A percentile compares a stretch with the other conserved stretches of the same genome.
Conservation (phyloP, 2,329 filamentous ascomycete genomes). For the Aspergillus sclerotialis region DNA sequence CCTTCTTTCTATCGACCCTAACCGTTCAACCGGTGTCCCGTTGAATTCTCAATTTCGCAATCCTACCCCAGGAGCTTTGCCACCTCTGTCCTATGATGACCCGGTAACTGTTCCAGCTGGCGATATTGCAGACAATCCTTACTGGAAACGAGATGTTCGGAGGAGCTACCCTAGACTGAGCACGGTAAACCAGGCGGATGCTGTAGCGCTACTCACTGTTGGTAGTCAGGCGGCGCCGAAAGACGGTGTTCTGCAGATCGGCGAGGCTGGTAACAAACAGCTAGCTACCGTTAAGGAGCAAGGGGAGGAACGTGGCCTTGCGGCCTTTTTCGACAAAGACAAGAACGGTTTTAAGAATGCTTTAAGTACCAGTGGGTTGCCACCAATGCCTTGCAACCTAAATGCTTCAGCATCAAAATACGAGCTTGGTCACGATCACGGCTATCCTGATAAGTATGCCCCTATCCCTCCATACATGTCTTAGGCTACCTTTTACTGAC, state of each 20-base stretch:
- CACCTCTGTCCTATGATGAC: slow-evolving; percentile 69
- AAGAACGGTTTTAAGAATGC: slow-evolving; percentile 50
- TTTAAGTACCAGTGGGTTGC: slow-evolving; percentile 70
- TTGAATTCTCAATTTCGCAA: slow-evolving; percentile 89
- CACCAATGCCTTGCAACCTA: slow-evolving; percentile 75
- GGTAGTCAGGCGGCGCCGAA: slow-evolving; percentile 76
- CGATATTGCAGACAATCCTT: slow-evolving; percentile 84
- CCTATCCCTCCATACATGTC: slow-evolving; percentile 16
- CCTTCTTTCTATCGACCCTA: slow-evolving; percentile 71
- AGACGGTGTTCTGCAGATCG: slow-evolving; percentile 67
- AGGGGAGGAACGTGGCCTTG: slow-evolving; percentile 64
- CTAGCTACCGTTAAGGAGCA: slow-evolving; percentile 70
- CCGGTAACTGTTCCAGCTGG: slow-evolving; percentile 76
- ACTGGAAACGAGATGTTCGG: slow-evolving; percentile 91
- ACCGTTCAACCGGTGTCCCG: slow-evolving; percentile 85
- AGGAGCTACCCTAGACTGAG: slow-evolving; percentile 75
- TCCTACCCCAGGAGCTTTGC: slow-evolving; percentile 67
- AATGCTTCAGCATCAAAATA: slow-evolving; percentile 50
- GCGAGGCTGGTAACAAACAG: slow-evolving; percentile 64
- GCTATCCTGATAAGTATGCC: slow-evolving; percentile 64
- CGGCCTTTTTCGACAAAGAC: slow-evolving; percentile 65
- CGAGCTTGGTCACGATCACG: slow-evolving; percentile 58
- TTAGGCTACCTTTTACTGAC: slow-evolving; percentile 27
- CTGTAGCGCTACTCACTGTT: slow-evolving; percentile 75
- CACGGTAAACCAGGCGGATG: slow-evolving; percentile 74